Evolutionary conservation across 108 stramenopile genomes (phyloP), one percentile per base, ranked within the genome.

Genomic region (Nannochloropsis gaditana): DNA sequence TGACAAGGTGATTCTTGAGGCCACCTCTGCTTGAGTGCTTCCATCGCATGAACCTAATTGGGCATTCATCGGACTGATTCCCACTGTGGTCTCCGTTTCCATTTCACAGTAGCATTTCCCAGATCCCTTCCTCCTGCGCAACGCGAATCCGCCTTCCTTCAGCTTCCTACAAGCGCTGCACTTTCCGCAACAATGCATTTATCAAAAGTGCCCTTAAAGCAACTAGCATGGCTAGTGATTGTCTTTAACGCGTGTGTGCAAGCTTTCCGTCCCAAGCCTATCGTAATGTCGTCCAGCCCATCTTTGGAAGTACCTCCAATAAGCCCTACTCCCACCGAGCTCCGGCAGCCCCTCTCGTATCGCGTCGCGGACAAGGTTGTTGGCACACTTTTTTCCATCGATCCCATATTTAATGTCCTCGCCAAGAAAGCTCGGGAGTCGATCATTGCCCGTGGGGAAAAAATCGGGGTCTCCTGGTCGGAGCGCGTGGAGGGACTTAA

Each of bases 391-490:
- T 87, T 87, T 45, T 44, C 44, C 11, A 80, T 87, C 84, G 87
- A 87, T 42, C 87, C 87, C 17, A 80, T 87, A 45, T 87, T 87
- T 42, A 80, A 83, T 0, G 43, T 80, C 79, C 43, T 79, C 45
- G n/a, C 21, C 10, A 45, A 17, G 9, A 81, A 87, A 42, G 87
- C 87, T 19, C 87, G 87, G 42, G 80, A 87, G 80, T 84, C 79
- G 87, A 87, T 87, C 43, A 44, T 87, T 21, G 42, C 31, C 15
- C 82, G 87, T 5, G 84, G 79, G n/a, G 79, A 87, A 45, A 45
- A 43, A 11, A 84, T 87, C 21, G 87, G 87, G 2, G 87, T 87
- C 47, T 83, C 80, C 80, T 87, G 87, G 87, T 42, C 6, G 50
- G 87, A 84, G 44, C 31, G 81, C 45, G 87, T 87, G 47, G 87